Evolutionary conservation across 139 green algal genomes (phyloP).

Genomic region (Astrephomene gubernaculifera): DNA sequence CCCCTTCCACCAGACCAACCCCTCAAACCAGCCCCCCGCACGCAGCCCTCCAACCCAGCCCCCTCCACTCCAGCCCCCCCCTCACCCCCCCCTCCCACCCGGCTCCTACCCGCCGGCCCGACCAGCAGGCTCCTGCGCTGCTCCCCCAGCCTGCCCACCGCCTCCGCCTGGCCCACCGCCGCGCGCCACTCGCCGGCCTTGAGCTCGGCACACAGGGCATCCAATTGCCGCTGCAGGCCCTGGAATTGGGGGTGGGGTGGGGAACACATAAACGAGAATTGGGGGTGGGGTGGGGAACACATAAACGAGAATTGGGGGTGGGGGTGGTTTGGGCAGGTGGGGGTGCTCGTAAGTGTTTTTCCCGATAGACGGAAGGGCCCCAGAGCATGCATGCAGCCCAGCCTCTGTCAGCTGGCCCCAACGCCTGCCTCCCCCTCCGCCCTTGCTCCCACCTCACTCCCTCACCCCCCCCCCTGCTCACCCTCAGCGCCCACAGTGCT

Average conservation of each 20-base stretch:
- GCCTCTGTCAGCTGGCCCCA: neutral
- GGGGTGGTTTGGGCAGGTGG: too few species aligned
- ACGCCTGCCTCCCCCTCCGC: neutral
- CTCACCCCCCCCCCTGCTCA: neutral
- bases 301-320: neutral
- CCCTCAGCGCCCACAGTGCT: slow-evolving; percentile 32
- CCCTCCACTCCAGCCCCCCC: too few species aligned
- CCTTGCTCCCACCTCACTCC: neutral
- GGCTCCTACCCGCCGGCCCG: slow-evolving; percentile 12
- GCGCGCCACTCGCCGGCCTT: slow-evolving; percentile 21
- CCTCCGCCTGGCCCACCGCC: neutral
- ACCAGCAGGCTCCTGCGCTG: slow-evolving; percentile 34
- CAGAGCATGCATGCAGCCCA: neutral
- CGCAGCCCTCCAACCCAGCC: too few species aligned
- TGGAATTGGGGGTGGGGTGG: neutral
- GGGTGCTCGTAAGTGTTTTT: too few species aligned
- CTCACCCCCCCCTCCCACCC: neutral
- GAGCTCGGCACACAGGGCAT: neutral
- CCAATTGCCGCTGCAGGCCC: slow-evolving; percentile 9
- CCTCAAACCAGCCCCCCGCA: too few species aligned
- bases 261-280: neutral
- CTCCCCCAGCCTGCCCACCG: slow-evolving; percentile 11
- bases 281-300: neutral
- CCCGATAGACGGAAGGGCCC: too few species aligned
- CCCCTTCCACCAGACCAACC: too few species aligned